phyloP scores from a whole-genome alignment of 495 filamentous ascomycete genomes.

The Arthonia radiata region DNA sequence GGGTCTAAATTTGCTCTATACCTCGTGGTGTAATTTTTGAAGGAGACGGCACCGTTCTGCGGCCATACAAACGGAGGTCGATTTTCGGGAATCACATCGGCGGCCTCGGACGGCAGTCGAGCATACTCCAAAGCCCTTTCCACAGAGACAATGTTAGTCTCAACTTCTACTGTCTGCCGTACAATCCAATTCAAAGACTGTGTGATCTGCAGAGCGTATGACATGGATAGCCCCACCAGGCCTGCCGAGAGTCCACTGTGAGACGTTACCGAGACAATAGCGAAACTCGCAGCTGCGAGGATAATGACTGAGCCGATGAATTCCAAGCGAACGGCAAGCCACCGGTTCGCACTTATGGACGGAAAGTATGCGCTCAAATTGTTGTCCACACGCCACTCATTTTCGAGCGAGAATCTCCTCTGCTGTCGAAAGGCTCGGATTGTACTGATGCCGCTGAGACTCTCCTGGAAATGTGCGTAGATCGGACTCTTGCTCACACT shows the following conservation, averaged over 20 bases:
- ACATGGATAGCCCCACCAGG: conserved; percentile 83
- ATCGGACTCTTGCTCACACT: conserved; percentile 89
- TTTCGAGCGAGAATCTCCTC: conserved; percentile 67
- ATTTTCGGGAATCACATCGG: conserved; percentile 73
- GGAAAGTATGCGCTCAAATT: conserved; percentile 93
- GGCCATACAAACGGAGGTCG: conserved; percentile 84
- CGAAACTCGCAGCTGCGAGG: conserved; percentile 56
- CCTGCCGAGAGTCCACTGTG: conserved; percentile 45
- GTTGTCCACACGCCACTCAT: conserved; percentile 92
- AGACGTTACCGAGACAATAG: conserved; percentile 55
- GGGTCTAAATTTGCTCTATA: conserved; percentile 76
- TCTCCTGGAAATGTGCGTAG: conserved; percentile 97
- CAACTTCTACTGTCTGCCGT: conserved; percentile 93
- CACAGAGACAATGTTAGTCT: conserved; percentile 97
- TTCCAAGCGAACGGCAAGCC: conserved; percentile 87
- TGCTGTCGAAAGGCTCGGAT: conserved; percentile 90
- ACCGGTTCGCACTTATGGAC: conserved; percentile 85
- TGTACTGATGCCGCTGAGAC: conserved; percentile 81
- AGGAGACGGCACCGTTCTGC: conserved; percentile 65
- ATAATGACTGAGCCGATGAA: conserved; percentile 95
- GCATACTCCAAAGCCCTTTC: conserved; percentile 96
- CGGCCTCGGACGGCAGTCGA: conserved; percentile 76
- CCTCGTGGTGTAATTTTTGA: conserved; percentile 78
- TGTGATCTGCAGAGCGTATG: conserved; percentile 90
- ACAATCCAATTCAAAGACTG: conserved; percentile 99